These are phyloP conservation scores for Tetratostichococcus sp. DNA, from an alignment of 139 green algal genomes.

Conservation along the genomic window DNA sequence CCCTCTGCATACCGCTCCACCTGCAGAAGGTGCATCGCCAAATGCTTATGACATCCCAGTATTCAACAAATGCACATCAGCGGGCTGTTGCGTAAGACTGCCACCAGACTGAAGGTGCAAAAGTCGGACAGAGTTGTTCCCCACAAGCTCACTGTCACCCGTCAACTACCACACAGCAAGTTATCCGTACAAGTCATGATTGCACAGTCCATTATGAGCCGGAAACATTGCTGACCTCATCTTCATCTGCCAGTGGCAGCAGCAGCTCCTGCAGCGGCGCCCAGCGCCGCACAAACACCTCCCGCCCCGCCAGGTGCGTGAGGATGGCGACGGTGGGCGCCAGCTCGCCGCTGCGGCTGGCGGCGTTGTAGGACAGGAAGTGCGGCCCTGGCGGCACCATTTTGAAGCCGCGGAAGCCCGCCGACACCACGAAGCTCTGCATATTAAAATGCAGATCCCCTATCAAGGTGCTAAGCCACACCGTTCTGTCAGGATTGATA, in stretches of 20 bases:
- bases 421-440: constrained; percentile 72
- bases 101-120: too few relatives aligned
- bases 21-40: constrained; percentile 21
- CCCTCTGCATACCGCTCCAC: constrained; percentile 42
- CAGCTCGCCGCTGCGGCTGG: constrained; percentile 25
- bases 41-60: too few relatives aligned
- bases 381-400: constrained; percentile 86
- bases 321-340: constrained; percentile 54
- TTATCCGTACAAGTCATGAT: too few relatives aligned
- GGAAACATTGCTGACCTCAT: constrained; percentile 55
- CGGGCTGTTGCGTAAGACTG: too few relatives aligned
- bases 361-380: constrained; percentile 67
- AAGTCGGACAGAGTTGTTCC: too few relatives aligned
- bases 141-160: too few relatives aligned
- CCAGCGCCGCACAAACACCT: constrained; percentile 63
- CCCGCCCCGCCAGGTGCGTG: constrained; percentile 6
- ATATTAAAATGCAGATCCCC: too few relatives aligned
- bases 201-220: neutral
- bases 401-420: constrained; percentile 83
- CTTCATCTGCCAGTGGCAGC: constrained; percentile 43
- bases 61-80: neutral
- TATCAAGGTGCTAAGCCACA: too few relatives aligned
- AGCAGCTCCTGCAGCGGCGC: constrained; percentile 50
- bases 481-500: too few relatives aligned
- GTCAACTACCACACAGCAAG: too few relatives aligned